phyloP scores from a whole-genome alignment of 345 rosid genomes.

The Acer negundo region DNA sequence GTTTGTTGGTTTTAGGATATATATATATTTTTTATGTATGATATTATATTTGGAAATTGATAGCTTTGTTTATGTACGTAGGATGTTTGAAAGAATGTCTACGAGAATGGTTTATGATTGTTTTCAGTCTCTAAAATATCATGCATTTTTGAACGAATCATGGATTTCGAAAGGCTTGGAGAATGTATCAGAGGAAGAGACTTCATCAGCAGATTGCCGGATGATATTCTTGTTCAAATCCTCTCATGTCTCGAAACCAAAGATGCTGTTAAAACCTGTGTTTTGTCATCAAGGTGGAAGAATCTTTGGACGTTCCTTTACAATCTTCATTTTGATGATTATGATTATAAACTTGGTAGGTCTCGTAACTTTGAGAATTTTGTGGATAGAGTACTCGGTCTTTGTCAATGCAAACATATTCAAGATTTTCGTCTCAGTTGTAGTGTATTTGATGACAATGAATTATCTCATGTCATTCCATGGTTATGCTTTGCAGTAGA shows the following conservation, averaged over 20 bases:
- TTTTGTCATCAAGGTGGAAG: constrained; percentile 22
- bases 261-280: constrained; percentile 5
- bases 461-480: neutral
- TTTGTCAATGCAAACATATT: neutral
- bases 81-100: too few relatives aligned
- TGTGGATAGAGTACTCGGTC: neutral
- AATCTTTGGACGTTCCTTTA: constrained; percentile 7
- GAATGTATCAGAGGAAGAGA: neutral
- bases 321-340: neutral
- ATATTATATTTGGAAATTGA: too few relatives aligned
- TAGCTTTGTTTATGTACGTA: too few relatives aligned
- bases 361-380: neutral
- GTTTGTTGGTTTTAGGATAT: too few relatives aligned
- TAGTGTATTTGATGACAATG: too few relatives aligned
- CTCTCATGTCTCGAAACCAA: constrained; percentile 16
- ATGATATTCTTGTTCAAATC: constrained; percentile 18
- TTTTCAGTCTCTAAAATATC: too few relatives aligned
- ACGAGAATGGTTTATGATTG: too few relatives aligned
- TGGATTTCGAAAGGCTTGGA: neutral
- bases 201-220: constrained; percentile 3
- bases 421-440: constrained; percentile 8
- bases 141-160: neutral
- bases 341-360: neutral
- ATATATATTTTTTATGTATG: too few relatives aligned
- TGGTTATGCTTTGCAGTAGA: constrained; percentile 1